phyloP scores from a whole-genome alignment of 1,284 basidiomycete genomes.

The Ceratobasidium sp. region DNA sequence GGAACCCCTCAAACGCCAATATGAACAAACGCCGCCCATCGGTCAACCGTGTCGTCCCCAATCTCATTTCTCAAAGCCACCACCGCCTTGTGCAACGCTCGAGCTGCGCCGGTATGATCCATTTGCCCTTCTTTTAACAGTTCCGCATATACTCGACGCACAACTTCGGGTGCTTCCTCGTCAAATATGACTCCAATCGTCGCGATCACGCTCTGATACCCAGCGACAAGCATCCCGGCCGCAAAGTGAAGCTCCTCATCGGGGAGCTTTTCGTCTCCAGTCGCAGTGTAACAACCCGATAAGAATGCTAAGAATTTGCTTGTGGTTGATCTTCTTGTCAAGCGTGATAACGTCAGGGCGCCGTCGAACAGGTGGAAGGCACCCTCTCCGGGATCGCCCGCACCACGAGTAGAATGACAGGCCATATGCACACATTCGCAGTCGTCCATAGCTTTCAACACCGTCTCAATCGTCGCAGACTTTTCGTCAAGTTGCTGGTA shows the following conservation, averaged over 20 bases:
- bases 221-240: neutral
- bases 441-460: neutral
- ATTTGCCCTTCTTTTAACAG: neutral
- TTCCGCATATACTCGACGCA: neutral
- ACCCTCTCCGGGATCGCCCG: neutral
- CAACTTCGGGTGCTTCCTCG: neutral
- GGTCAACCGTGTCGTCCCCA: no score
- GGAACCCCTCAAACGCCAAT: no score
- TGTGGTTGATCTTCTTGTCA: neutral
- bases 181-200: neutral
- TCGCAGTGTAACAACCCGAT: neutral
- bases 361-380: neutral
- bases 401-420: neutral
- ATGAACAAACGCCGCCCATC: no score
- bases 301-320: neutral
- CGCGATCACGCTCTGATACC: neutral
- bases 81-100: neutral
- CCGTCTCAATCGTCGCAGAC: neutral
- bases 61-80: no score
- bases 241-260: neutral
- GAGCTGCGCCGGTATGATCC: neutral
- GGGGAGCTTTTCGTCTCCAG: neutral
- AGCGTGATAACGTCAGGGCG: neutral
- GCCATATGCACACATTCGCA: neutral
- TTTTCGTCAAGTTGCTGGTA: no score